Conservation (phyloP, 2,329 filamentous ascomycete genomes). For the Lanzia echinophila region DNA sequence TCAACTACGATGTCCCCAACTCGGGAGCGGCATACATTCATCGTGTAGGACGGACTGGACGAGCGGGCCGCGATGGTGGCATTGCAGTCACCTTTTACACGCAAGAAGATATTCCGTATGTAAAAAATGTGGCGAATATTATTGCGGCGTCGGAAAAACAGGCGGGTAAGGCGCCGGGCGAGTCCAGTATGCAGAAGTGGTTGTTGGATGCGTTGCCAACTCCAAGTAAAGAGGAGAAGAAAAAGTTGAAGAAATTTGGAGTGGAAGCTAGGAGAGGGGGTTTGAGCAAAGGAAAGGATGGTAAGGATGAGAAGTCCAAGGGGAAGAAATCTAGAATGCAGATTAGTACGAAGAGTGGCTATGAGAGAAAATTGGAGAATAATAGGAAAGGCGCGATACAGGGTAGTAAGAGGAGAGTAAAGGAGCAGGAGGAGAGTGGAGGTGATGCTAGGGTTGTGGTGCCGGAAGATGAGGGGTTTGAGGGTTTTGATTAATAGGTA, state of each 20-base stretch:
- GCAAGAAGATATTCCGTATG: conserved; percentile 82
- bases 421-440: conserved; percentile 34
- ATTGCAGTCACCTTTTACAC: conserved; percentile 93
- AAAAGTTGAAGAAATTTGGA: conserved; percentile 73
- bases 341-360: conserved; percentile 80
- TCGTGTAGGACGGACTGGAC: conserved; percentile 82
- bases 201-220: conserved; percentile 80
- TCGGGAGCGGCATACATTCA: conserved; percentile 88
- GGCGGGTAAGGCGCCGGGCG: conserved; percentile 42
- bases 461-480: conserved; percentile 36
- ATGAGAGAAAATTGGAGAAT: conserved; percentile 62
- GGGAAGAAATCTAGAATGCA: conserved; percentile 35
- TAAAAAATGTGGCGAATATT: conserved; percentile 90
- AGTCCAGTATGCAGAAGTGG: conserved; percentile 70
- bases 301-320: conserved; percentile 19
- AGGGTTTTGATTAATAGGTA: conserved; percentile 39
- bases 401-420: conserved; percentile 49
- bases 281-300: conserved; percentile 34
- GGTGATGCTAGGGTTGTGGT: conserved; percentile 20
- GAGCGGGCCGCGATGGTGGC: conserved; percentile 80
- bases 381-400: conserved; percentile 58
- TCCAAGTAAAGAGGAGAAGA: conserved; percentile 75
- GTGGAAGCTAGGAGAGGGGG: conserved; percentile 60
- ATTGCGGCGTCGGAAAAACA: conserved; percentile 78
- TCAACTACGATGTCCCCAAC: conserved; percentile 97